Evolutionary conservation across 371 early-diverging fungal species (phyloP).

Genomic region (Edhazardia aedis): DNA sequence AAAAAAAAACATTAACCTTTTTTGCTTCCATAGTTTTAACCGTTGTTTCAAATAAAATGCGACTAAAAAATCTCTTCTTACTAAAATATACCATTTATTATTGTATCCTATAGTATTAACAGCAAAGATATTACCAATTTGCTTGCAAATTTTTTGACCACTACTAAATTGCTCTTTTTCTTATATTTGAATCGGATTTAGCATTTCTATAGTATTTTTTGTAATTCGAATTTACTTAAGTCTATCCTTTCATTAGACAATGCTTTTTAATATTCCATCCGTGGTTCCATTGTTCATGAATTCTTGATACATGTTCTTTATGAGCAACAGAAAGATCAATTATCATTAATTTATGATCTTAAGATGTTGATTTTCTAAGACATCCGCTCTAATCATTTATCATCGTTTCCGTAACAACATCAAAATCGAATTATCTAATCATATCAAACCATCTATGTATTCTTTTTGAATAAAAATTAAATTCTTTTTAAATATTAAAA

Average conservation of each 20-base stretch:
- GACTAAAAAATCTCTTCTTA: background rate
- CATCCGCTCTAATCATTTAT: background rate
- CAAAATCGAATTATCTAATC: background rate
- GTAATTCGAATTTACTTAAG: too few relatives aligned
- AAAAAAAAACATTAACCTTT: background rate
- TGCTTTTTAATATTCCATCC: too few relatives aligned
- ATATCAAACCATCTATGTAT: background rate
- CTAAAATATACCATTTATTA: background rate
- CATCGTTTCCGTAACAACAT: background rate
- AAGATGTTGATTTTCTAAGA: background rate
- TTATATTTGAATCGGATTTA: too few relatives aligned
- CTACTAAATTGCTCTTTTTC: too few relatives aligned
- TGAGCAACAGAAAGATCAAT: background rate
- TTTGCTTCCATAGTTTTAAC: background rate
- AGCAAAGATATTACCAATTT: background rate
- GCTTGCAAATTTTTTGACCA: too few relatives aligned
- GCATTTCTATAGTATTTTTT: too few relatives aligned
- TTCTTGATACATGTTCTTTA: background rate
- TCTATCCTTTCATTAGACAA: too few relatives aligned
- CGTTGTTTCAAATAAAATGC: background rate
- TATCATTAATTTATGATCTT: background rate
- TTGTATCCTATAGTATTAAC: background rate
- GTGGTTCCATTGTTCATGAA: background rate
- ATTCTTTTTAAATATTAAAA: background rate
- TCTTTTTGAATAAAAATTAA: background rate